phyloP scores from a whole-genome alignment of 2,329 filamentous ascomycete genomes.

The Sclerotinia spermophila region DNA sequence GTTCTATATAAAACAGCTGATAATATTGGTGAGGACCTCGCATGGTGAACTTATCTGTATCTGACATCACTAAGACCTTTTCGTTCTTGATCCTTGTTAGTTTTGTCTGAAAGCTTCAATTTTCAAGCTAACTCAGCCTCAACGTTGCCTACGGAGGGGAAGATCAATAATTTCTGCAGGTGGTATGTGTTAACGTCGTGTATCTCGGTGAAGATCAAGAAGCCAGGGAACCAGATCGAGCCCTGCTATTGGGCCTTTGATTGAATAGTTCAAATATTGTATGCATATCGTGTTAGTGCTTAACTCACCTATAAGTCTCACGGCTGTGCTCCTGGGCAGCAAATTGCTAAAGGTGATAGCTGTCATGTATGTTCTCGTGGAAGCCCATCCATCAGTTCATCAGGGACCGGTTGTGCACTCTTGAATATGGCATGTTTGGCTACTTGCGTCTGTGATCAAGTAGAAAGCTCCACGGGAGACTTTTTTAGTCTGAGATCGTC shows the following conservation, averaged over 20 bases:
- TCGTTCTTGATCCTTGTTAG: neutral
- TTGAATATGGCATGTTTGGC: neutral
- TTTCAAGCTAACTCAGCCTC: neutral
- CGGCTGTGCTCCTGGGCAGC: neutral
- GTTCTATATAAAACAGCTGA: conserved; percentile 5
- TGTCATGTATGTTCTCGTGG: too few species aligned
- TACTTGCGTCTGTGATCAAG: neutral
- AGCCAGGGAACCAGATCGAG: neutral
- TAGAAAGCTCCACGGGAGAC: neutral
- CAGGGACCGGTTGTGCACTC: neutral
- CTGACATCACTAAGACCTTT: neutral
- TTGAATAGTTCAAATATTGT: neutral
- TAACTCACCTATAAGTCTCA: neutral
- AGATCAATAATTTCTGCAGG: neutral
- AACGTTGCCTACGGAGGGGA: neutral
- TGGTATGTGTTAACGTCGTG: neutral
- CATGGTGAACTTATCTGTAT: neutral
- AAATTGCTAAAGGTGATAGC: too few species aligned
- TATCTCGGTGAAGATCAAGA: neutral
- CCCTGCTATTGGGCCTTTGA: neutral
- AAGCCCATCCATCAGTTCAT: neutral
- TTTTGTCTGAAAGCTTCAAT: neutral
- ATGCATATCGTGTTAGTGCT: neutral
- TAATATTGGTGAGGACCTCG: neutral
- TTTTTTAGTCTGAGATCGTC: neutral